Percentiles rank a stretch among this genome's conserved stretches.
These are phyloP conservation scores for Tetrapisispora nanseiensis DNA, from an alignment of 805 yeast genomes.

Conservation along the genomic window DNA sequence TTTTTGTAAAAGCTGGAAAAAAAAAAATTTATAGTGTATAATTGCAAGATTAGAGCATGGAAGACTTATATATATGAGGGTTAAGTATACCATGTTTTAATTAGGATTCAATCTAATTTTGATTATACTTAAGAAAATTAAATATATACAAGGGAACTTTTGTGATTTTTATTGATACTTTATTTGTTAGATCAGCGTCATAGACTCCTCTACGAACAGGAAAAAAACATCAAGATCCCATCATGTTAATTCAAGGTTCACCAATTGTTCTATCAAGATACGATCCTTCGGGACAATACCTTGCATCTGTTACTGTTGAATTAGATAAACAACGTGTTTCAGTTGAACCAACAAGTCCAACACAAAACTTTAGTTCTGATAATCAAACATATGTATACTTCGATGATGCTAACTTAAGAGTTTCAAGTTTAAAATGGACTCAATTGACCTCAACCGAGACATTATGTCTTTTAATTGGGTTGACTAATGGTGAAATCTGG, in stretches of 20 bases:
- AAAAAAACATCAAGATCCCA: background rate
- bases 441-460: constrained; percentile 29
- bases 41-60: too few species aligned
- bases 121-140: too few species aligned
- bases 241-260: constrained; percentile 4
- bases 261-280: constrained; percentile 35
- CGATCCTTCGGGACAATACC: constrained; percentile 52
- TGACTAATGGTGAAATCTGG: constrained; percentile 54
- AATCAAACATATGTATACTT: constrained; percentile 27
- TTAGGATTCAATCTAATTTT: too few species aligned
- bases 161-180: too few species aligned
- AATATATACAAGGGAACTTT: too few species aligned
- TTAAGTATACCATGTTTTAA: too few species aligned
- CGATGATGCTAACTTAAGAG: constrained; percentile 19
- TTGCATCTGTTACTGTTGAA: constrained; percentile 57
- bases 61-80: too few species aligned
- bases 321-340: constrained; percentile 62
- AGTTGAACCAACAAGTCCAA: constrained; percentile 41
- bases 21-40: background rate
- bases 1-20: background rate
- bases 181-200: too few species aligned
- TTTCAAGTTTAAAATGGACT: constrained; percentile 20
- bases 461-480: constrained; percentile 47
- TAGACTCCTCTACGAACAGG: background rate
- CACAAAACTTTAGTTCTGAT: constrained; percentile 32